Evolutionary conservation across 345 rosid genomes (phyloP).

Genomic region (Cochlearia excelsa): DNA sequence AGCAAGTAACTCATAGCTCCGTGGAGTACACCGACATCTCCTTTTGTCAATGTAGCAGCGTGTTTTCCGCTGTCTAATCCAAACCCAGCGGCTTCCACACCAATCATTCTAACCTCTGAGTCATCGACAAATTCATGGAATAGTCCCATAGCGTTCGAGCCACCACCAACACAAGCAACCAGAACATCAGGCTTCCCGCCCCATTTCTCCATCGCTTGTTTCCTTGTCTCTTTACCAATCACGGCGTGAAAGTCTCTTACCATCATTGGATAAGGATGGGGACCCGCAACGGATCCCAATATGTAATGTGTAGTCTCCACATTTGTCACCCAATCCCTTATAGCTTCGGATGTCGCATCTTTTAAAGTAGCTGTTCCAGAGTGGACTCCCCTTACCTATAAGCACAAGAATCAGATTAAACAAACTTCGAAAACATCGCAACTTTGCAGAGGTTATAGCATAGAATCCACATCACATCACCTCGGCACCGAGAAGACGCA

Average conservation of each 20-base stretch:
- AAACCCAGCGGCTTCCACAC: conserved; percentile 97
- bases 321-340: conserved; percentile 92
- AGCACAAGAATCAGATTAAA: conserved; percentile 1
- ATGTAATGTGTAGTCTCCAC: conserved; percentile 93
- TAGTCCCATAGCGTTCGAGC: conserved; percentile 94
- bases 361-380: conserved; percentile 74
- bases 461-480: conserved; percentile 27
- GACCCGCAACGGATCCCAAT: conserved; percentile 94
- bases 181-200: conserved; percentile 95
- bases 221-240: conserved; percentile 88
- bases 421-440: background rate
- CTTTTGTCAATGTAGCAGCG: conserved; percentile 84
- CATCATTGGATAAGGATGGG: conserved; percentile 98
- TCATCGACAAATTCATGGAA: conserved; percentile 87
- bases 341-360: conserved; percentile 76
- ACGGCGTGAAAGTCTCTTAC: conserved; percentile 92
- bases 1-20: conserved; percentile 96
- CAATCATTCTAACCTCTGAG: conserved; percentile 69
- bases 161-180: conserved; percentile 95
- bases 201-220: conserved; percentile 53
- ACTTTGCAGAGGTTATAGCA: background rate
- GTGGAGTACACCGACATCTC: conserved; percentile 89
- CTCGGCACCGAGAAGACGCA: conserved; percentile 94
- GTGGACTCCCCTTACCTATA: conserved; percentile 64
- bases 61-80: conserved; percentile 96